Evolutionary conservation across 2,329 filamentous ascomycete species (phyloP), one percentile per base, ranked within the genome.

Genomic region (Pseudogymnoascus sp.): DNA sequence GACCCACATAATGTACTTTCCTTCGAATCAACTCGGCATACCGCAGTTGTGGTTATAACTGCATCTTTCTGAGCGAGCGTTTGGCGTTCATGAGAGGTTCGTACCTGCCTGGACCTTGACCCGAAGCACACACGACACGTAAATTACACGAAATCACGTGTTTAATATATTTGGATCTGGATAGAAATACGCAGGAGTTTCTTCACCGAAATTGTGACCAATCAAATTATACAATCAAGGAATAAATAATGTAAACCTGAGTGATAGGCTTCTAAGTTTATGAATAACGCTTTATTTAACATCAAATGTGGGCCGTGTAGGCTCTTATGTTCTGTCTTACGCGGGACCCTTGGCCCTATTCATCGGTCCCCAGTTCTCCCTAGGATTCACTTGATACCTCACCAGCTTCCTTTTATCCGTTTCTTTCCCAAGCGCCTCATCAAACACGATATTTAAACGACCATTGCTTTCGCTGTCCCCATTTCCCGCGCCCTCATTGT

Each of bases 341-440:
- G 2, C n/a, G 20, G 57, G 63, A 4, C 67, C 70, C 54, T 67
- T 71, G 4, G 71, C 71, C 6, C 69, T 64, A 60, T 68, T 70
- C 71, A 73, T 73, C 7, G 94, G 94, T 0, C 94, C 94, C 94
- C 94, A 99, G 73, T 97, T 94, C 70, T 91, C 87, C 63, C 88
- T 80, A 50, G 94, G 94, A 71, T 97, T 97, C 63, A 87, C 77
- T 77, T 96, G 94, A 74, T 97, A 99, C 65, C 93, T 81, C 60
- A 95, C 86, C 50, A 95, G 79, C 65, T 86, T 88, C 71, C 84
- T 87, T 57, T 78, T 81, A 60, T 83, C 81, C 64, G 78, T 82
- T 63, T 90, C 86, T 67, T 80, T 86, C 0, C 92, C 93, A 11
- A 97, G 79, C 60, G 79, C 64, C 66, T 94, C 90, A 71, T 97